phyloP scores from a whole-genome alignment of 2,329 filamentous ascomycete species.

The Aureobasidium lini region DNA sequence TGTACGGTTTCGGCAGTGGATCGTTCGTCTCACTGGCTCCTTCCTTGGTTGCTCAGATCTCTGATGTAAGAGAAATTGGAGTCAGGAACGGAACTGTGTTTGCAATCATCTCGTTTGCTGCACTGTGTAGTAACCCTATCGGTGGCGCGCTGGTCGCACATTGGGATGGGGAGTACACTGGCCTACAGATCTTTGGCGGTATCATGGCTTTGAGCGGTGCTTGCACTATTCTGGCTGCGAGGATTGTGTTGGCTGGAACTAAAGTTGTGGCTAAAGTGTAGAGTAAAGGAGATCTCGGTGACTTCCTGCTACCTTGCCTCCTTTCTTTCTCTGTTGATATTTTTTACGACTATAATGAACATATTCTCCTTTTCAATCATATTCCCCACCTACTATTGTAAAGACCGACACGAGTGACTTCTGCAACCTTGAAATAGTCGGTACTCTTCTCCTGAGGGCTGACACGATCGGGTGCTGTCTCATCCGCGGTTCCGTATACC shows the following conservation, averaged over 20 bases:
- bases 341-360: too few species aligned
- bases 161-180: constrained; percentile 48
- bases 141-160: constrained; percentile 44
- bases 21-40: constrained; percentile 58
- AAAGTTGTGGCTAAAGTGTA: constrained; percentile 14
- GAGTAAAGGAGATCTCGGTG: too few species aligned
- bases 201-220: constrained; percentile 42
- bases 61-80: constrained; percentile 58
- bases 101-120: constrained; percentile 55
- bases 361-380: too few species aligned
- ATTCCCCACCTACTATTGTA: too few species aligned
- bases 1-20: constrained; percentile 64
- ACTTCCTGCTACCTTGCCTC: too few species aligned
- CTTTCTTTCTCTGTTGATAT: too few species aligned
- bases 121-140: constrained; percentile 51
- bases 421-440: too few species aligned
- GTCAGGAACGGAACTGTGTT: constrained; percentile 59
- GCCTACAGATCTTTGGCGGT: constrained; percentile 60
- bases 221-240: constrained; percentile 30
- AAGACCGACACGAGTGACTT: too few species aligned
- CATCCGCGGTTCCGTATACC: not conserved
- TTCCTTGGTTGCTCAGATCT: constrained; percentile 61
- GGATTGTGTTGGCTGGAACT: constrained; percentile 29
- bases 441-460: too few species aligned
- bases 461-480: too few species aligned